A percentile compares a stretch with the other conserved stretches of the same genome.
phyloP scores from a whole-genome alignment of 116 monocot species.

The Cymodocea nodosa region DNA sequence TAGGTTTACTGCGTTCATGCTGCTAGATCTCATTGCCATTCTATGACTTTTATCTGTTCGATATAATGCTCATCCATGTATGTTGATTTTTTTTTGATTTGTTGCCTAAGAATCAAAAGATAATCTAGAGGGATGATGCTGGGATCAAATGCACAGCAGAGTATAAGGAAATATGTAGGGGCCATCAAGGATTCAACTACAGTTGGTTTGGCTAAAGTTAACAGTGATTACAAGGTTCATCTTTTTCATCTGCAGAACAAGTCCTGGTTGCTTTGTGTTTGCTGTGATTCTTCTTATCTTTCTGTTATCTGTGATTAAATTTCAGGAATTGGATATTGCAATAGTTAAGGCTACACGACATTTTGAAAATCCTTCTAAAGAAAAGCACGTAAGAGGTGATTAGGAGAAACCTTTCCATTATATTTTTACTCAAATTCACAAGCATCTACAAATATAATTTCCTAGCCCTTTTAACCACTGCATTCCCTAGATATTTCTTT shows the following conservation, averaged over 20 bases:
- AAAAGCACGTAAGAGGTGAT: constrained; percentile 63
- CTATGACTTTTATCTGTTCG: too few relatives aligned
- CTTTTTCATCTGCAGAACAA: background rate
- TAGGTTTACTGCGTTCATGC: too few relatives aligned
- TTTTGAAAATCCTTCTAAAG: constrained; percentile 60
- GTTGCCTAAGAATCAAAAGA: background rate
- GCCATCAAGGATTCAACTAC: constrained; percentile 17
- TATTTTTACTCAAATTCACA: too few relatives aligned
- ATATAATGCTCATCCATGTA: too few relatives aligned
- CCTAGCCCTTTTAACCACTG: too few relatives aligned
- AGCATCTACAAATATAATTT: too few relatives aligned
- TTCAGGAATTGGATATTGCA: constrained; percentile 75
- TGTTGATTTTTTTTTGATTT: too few relatives aligned
- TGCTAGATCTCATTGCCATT: too few relatives aligned
- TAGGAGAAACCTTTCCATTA: constrained; percentile 1
- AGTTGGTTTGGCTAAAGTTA: constrained; percentile 22
- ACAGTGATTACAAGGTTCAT: constrained; percentile 18
- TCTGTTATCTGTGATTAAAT: constrained; percentile 4
- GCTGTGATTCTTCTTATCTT: background rate
- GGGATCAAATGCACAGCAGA: constrained; percentile 5
- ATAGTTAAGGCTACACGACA: constrained; percentile 84
- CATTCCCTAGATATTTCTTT: too few relatives aligned
- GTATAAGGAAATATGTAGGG: constrained; percentile 6
- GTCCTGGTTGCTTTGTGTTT: constrained; percentile 4
- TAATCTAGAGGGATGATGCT: constrained; percentile 5